Percentiles rank a stretch among this genome's conserved stretches.
Conservation (phyloP, 768 basidiomycete genomes). For the Pleurotus tuoliensis region DNA sequence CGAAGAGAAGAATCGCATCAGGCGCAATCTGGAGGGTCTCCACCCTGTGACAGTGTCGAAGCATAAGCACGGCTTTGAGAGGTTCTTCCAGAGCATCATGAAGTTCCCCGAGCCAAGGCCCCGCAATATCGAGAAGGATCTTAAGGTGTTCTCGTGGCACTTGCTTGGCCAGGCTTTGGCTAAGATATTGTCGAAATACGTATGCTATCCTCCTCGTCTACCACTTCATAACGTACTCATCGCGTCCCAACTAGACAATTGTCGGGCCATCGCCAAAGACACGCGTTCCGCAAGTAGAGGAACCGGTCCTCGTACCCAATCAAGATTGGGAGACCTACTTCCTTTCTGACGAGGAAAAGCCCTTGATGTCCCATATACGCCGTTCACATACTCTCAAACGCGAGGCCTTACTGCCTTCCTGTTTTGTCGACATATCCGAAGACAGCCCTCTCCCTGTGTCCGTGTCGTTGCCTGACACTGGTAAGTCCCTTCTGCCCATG, state of each 20-base stretch:
- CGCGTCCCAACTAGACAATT: not conserved
- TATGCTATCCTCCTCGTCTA: constrained; percentile 31
- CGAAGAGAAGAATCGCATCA: constrained; percentile 95
- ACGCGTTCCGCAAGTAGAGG: not conserved
- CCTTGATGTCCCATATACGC: not conserved
- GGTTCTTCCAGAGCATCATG: constrained; percentile 97
- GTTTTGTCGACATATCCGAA: not conserved
- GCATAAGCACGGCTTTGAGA: constrained; percentile 70
- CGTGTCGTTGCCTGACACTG: too few species aligned
- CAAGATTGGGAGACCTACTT: not conserved
- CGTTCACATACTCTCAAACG: constrained; percentile 4
- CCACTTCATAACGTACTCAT: not conserved
- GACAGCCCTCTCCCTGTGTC: not conserved
- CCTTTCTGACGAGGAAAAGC: not conserved
- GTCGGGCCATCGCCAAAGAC: not conserved
- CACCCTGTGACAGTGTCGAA: constrained; percentile 89
- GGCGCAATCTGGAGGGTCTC: constrained; percentile 92
- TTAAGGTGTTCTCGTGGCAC: constrained; percentile 83
- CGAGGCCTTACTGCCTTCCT: not conserved
- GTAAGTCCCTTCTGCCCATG: not conserved
- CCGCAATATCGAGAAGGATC: constrained; percentile 95
- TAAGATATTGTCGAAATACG: constrained; percentile 84
- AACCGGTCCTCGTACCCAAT: not conserved
- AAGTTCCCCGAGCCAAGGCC: constrained; percentile 92
- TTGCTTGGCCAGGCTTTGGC: constrained; percentile 67